A percentile compares a stretch with the other conserved stretches of the same genome.
These are phyloP conservation scores for Chrysosporium keratinophilum DNA, from an alignment of 2,329 filamentous ascomycete species.

Conservation along the genomic window DNA sequence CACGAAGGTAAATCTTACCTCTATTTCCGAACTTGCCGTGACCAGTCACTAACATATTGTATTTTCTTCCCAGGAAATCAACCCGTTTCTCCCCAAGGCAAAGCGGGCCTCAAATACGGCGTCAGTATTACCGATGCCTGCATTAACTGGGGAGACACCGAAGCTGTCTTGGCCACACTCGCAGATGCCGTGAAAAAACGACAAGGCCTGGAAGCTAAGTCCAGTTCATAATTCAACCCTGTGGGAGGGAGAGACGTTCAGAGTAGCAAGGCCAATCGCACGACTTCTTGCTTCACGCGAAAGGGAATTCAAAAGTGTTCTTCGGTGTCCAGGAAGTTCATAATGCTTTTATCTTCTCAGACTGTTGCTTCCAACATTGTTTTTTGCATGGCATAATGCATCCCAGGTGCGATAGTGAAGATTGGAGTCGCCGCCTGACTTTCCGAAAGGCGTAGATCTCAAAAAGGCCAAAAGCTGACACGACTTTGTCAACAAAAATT, in stretches of 20 bases:
- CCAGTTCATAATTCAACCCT: conserved; percentile 1
- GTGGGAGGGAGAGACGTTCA: not conserved
- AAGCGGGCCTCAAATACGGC: conserved; percentile 75
- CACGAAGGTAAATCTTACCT: conserved; percentile 58
- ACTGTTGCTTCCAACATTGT: too few relatives aligned
- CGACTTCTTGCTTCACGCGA: too few relatives aligned
- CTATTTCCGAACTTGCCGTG: not conserved
- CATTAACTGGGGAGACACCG: conserved; percentile 87
- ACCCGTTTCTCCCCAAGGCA: conserved; percentile 82
- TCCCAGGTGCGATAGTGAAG: too few relatives aligned
- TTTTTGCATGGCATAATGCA: too few relatives aligned
- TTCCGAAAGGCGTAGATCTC: too few relatives aligned
- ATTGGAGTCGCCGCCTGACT: too few relatives aligned
- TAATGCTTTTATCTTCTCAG: too few relatives aligned
- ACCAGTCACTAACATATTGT: not conserved
- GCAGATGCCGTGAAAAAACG: conserved; percentile 70
- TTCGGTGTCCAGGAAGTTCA: too few relatives aligned
- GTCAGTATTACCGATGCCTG: conserved; percentile 97
- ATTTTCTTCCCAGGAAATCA: conserved; percentile 52
- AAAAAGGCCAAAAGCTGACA: too few relatives aligned
- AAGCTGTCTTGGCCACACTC: conserved; percentile 63
- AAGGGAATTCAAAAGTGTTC: too few relatives aligned
- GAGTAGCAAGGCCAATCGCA: too few relatives aligned
- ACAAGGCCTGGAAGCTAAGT: conserved; percentile 34
- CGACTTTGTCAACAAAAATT: too few relatives aligned